Base-by-base conservation (phyloP, 2,329 filamentous ascomycete genomes). In the Elsinoe ampelina region DNA sequence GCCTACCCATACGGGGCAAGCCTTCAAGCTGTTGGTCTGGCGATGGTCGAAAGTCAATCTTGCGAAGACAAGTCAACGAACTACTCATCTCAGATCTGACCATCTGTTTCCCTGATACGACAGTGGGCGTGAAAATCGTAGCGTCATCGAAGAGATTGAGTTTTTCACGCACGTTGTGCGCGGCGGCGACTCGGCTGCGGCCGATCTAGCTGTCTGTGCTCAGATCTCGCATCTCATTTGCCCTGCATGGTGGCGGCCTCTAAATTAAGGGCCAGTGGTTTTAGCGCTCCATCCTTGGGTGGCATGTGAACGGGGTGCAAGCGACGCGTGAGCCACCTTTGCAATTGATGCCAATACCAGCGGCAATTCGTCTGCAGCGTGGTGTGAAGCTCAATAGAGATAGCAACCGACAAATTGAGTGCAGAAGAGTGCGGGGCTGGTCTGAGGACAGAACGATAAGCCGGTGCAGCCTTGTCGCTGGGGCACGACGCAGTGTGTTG, bases 191-290 rank as follows among this genome's bases (percentile, higher is more conserved):
- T 45, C 41, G 41, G 41, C 19, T 22, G 26, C 6, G 41, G 41
- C 41, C 41, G 45, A 50, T 50, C 45, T 50, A 26, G 15, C 13
- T 34, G 45, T 50, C 45, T 50, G 45, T 50, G 45, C 45, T 50
- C 17, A 50, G 26, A 50, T 50, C 45, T 50, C 45, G 30, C 45
- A 50, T 50, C 6, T 26, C 19, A 6, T 19, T 34, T 50, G 45
- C 45, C 45, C 45, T 50, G 45, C 45, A 35, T 50, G 41, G 41
- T 45, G 41, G 41, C 41, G 41, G 41, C 15, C 30, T 50, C 15
- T 15, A 34, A 50, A 50, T 17, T 34, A 26, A 15, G 30, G 45
- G 26, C n/a, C 45, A 12, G 34, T 11, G 15, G 19, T 2, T 22
- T 26, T 50, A 50, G 45, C 45, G 45, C 32, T 17, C 45, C 45